Percentiles rank a stretch among this genome's conserved stretches.
Evolutionary conservation across 2,329 filamentous ascomycete species (phyloP).

Genomic region (Claviceps sorghi): DNA sequence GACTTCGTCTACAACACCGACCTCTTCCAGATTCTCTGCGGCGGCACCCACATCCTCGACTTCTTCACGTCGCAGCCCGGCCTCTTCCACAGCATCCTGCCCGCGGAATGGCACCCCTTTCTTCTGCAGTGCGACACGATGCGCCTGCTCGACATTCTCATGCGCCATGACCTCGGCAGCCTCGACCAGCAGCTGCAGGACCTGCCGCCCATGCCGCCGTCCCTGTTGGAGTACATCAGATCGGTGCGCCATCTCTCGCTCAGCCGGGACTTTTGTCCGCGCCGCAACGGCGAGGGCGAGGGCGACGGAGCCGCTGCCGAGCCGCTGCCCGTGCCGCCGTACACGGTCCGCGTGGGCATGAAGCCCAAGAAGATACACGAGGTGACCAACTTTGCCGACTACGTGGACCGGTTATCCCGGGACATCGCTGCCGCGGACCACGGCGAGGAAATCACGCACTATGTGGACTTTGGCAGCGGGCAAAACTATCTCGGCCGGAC

Average conservation of each 20-base stretch:
- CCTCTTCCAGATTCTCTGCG: constrained; percentile 77
- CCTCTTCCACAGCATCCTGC: constrained; percentile 64
- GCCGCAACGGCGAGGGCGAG: constrained; percentile 19
- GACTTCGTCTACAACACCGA: constrained; percentile 60
- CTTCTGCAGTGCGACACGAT: constrained; percentile 57
- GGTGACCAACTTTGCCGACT: constrained; percentile 78
- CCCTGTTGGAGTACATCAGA: constrained; percentile 56
- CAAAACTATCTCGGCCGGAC: constrained; percentile 91
- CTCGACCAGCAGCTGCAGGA: constrained; percentile 11
- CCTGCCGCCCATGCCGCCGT: constrained; percentile 29
- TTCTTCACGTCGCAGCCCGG: constrained; percentile 81
- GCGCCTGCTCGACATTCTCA: constrained; percentile 63
- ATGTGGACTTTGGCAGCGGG: constrained; percentile 90
- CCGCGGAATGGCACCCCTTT: constrained; percentile 68
- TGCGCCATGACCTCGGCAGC: constrained; percentile 55
- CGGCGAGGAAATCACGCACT: constrained; percentile 56
- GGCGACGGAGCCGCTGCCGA: constrained; percentile 10
- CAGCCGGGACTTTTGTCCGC: constrained; percentile 39
- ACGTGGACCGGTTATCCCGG: constrained; percentile 48
- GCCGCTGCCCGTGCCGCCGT: constrained; percentile 45
- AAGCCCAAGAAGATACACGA: constrained; percentile 92
- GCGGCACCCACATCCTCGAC: constrained; percentile 92
- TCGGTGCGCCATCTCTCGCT: constrained; percentile 58
- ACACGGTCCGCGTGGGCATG: constrained; percentile 75
- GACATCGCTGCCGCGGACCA: constrained; percentile 34